phyloP scores from a whole-genome alignment of 2,329 filamentous ascomycete species.

The Ophiognomonia clavigignenti-juglandacearum region DNA sequence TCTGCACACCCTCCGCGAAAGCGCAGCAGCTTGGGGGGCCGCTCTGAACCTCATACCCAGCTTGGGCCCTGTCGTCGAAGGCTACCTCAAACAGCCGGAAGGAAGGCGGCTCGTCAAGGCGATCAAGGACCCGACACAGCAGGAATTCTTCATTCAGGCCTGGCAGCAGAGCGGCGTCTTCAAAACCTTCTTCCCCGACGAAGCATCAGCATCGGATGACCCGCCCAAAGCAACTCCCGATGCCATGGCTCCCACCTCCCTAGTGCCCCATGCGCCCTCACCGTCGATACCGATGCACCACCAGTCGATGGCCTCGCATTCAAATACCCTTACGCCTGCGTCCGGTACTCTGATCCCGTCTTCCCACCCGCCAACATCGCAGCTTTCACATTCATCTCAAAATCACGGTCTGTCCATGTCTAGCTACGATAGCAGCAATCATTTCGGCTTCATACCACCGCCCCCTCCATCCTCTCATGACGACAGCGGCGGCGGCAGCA shows the following conservation, averaged over 20 bases:
- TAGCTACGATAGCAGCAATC: conserved; percentile 6
- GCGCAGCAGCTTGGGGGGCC: conserved; percentile 33
- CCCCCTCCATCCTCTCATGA: conserved; percentile 18
- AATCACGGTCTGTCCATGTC: conserved; percentile 3
- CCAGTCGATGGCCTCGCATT: background rate
- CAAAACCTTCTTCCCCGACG: conserved; percentile 28
- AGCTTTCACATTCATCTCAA: conserved; percentile 8
- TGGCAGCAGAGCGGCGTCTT: conserved; percentile 33
- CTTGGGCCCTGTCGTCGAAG: conserved; percentile 30
- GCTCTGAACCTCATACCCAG: conserved; percentile 31
- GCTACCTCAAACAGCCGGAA: conserved; percentile 26
- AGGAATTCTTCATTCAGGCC: conserved; percentile 29
- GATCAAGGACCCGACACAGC: conserved; percentile 30
- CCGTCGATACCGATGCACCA: conserved; percentile 3
- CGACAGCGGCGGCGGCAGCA: conserved; percentile 11
- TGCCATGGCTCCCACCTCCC: background rate
- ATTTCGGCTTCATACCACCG: conserved; percentile 13
- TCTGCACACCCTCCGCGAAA: conserved; percentile 33
- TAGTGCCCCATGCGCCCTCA: background rate
- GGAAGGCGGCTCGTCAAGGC: conserved; percentile 26
- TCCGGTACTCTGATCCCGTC: conserved; percentile 4
- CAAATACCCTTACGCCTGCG: conserved; percentile 4
- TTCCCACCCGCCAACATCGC: conserved; percentile 8
- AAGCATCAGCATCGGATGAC: conserved; percentile 10
- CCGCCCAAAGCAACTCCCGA: conserved; percentile 7